Percentiles rank a stretch among this genome's conserved stretches.
Conservation (phyloP, 257 asterid genomes). For the Solanum acaule region DNA sequence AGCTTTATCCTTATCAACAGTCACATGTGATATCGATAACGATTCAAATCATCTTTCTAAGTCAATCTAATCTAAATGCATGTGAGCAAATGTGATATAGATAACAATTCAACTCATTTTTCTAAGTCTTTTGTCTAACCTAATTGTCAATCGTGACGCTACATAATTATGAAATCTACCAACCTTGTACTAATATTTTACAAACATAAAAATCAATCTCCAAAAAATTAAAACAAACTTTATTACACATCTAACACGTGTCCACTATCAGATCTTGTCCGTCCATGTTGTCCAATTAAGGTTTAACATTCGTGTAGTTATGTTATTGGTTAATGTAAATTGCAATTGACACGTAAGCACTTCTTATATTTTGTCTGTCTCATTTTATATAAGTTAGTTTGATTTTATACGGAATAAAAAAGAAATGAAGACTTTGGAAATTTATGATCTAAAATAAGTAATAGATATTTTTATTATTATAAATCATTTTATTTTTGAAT, state of each 20-base stretch:
- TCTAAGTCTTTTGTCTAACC: not conserved
- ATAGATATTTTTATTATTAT: too few relatives aligned
- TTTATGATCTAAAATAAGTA: too few relatives aligned
- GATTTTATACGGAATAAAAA: too few relatives aligned
- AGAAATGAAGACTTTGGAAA: too few relatives aligned
- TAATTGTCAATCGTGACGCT: not conserved
- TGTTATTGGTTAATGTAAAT: not conserved
- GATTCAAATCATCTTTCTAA: too few relatives aligned
- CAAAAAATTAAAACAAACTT: not conserved
- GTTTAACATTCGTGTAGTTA: not conserved
- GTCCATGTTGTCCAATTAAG: not conserved
- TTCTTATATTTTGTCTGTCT: not conserved
- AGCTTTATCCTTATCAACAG: too few relatives aligned
- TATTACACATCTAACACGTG: not conserved
- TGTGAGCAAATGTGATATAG: not conserved
- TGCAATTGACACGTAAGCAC: not conserved
- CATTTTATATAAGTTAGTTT: too few relatives aligned
- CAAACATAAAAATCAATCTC: not conserved
- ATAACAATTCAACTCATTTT: not conserved
- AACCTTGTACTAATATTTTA: not conserved
- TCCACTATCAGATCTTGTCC: not conserved
- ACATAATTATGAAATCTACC: not conserved
- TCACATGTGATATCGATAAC: too few relatives aligned
- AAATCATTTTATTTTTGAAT: too few relatives aligned
- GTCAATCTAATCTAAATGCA: not conserved